Percentiles rank a stretch among this genome's conserved stretches.
Evolutionary conservation across 2,329 filamentous ascomycete genomes (phyloP).

Genomic region (Gyromitra esculenta): DNA sequence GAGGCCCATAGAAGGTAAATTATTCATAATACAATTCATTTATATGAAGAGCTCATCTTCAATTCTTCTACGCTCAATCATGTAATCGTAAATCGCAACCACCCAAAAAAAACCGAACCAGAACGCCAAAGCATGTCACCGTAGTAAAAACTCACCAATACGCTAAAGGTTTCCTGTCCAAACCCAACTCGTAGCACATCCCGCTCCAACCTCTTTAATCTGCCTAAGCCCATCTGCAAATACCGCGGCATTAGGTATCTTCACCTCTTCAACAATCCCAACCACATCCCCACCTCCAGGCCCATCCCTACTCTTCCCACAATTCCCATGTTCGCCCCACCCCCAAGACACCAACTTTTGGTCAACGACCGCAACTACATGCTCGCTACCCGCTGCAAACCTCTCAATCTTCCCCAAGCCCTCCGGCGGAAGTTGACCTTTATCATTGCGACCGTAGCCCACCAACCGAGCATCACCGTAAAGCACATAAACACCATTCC

Average conservation of each 20-base stretch:
- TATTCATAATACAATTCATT: too few species aligned
- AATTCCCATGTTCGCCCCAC: slow-evolving; percentile 98
- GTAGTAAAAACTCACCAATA: not conserved
- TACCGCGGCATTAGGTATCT: slow-evolving; percentile 63
- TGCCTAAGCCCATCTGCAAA: slow-evolving; percentile 56
- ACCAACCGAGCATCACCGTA: slow-evolving; percentile 69
- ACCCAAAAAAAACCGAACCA: not conserved
- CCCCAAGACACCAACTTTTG: slow-evolving; percentile 79
- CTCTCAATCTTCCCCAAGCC: slow-evolving; percentile 68
- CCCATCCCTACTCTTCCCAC: slow-evolving; percentile 73
- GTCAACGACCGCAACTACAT: slow-evolving; percentile 76
- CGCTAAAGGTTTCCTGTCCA: slow-evolving; percentile 58
- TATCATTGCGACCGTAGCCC: slow-evolving; percentile 86
- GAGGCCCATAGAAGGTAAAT: too few species aligned
- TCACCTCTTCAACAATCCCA: slow-evolving; percentile 74
- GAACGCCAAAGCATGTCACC: not conserved
- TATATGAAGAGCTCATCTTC: too few species aligned
- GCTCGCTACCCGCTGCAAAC: slow-evolving; percentile 89
- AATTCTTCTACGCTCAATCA: not conserved
- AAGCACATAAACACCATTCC: slow-evolving; percentile 82
- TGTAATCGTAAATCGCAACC: not conserved
- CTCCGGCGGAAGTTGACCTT: slow-evolving; percentile 78
- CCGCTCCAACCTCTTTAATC: slow-evolving; percentile 76
- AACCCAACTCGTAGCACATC: slow-evolving; percentile 90
- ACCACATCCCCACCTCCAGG: slow-evolving; percentile 71